Evolutionary conservation across 805 yeast genomes (phyloP), one percentile per base, ranked within the genome.

Genomic region (Sugiyamaella qingdaonensis): DNA sequence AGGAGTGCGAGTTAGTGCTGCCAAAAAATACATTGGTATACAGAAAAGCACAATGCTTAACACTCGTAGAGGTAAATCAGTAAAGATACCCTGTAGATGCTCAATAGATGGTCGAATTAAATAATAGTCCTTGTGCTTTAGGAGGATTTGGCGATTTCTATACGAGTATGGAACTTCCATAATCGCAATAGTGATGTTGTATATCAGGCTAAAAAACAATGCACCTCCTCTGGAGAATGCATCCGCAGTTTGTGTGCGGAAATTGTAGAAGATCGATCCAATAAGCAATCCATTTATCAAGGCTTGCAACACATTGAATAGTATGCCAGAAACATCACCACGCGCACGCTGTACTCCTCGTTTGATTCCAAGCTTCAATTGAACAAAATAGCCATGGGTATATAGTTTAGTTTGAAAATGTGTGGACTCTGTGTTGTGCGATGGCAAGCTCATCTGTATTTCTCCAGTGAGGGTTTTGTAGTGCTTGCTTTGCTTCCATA

Each of bases 71-170:
- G 92, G 91, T 54, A 86, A 66, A 49, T 80, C 84, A 2, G 87
- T 77, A 3, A 84, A 54, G 46, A 82, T 73, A 3, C 80, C 72
- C 0, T 88, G 84, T 2, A 86, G 59, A 1, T 88, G 85, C 63
- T 86, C 92, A 2, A 88, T 81, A 13, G 88, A 77, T 2, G 91
- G 90, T 54, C 82, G 81, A 64, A 84, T 87, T 54, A 86, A 76
- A 0, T 88, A 81, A 60, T 84, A 87, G 48, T 78, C 75, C 61
- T 82, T 81, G 64, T 87, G 95, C 62, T 86, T 86, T 59, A 78
- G 79, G 24, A 85, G 76, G 56, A 87, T 80, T 46, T 83, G 78
- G 57, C 86, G 75, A 45, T 78, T 73, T 16, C 70, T 76, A 58
- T 80, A 73, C 62, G 77, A 65, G 43, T 69, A 68, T 46, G 75